Evolutionary conservation across 345 rosid genomes (phyloP).

Genomic region (Hirschfeldia incana): DNA sequence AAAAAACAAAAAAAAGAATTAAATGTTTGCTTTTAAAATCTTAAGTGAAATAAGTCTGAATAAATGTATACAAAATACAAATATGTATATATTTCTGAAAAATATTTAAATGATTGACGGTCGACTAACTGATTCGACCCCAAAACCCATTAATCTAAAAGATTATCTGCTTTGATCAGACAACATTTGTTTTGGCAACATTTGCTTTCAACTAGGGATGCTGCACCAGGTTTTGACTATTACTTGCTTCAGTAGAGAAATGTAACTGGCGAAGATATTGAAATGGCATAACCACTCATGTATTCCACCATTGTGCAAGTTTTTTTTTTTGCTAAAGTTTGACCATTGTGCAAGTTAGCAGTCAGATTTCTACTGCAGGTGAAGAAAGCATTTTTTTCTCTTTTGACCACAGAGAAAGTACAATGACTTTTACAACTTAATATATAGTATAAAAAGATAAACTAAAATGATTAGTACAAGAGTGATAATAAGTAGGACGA

Average conservation of each 20-base stretch:
- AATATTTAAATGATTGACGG: neutral
- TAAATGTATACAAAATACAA: too few species aligned
- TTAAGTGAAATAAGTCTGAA: neutral
- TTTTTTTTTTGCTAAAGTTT: too few species aligned
- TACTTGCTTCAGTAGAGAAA: too few species aligned
- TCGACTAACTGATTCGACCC: neutral
- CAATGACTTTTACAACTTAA: neutral
- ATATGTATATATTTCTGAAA: too few species aligned
- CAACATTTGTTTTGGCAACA: neutral
- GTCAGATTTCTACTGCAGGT: neutral
- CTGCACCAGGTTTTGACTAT: too few species aligned
- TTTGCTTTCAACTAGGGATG: too few species aligned
- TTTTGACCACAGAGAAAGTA: neutral
- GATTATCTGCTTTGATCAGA: neutral
- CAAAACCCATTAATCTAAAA: too few species aligned
- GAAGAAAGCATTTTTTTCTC: neutral
- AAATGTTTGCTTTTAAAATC: neutral
- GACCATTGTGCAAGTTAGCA: neutral
- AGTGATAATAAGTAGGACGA: neutral
- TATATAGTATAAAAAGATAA: neutral
- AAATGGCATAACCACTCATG: neutral
- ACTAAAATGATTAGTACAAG: neutral
- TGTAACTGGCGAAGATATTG: too few species aligned
- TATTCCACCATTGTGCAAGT: neutral
- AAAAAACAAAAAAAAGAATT: too few species aligned